Evolutionary conservation across 306 rosid genomes (phyloP), one percentile per base, ranked within the genome.

Genomic region (Potentilla sterilis): DNA sequence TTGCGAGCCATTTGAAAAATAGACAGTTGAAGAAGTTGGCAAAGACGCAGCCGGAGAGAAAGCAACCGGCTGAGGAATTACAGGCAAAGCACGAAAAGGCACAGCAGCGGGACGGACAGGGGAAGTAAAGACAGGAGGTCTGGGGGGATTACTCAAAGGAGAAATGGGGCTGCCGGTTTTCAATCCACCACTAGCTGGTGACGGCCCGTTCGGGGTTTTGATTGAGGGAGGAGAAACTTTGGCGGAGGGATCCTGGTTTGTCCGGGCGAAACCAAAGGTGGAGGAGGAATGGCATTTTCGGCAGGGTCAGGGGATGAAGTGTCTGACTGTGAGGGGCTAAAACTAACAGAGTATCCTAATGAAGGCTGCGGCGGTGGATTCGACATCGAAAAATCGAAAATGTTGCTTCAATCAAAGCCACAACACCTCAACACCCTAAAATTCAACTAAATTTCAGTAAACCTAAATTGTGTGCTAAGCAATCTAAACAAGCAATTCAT

Each of bases 21-120:
- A 83, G 1, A 90, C 84, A 14, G 91, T 84, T 1, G 96, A 85
- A 38, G 96, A 87, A 4, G 91, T 78, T 13, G 96, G 93, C 75
- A 95, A 79, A 72, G 96, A 85, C 55, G 91, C 75, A 1, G 73
- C 86, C 0, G 92, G 76, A 71, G 97, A 82, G 81, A 90, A 89
- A 66, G 97, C 93, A 73, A 86, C 77, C 5, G 97, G 97, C 90
- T 95, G 99, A 80, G 99, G 99, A 71, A 93, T 86, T n/a, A 86
- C 87, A 4, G 99, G 99, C 0, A 92, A 92, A 6, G 97, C 87
- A 21, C 97, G 97, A 76, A 92, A 95, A 48, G 99, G 99, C 59
- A 89, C 90, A 7, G 97, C 97, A 12, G 99, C 96, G 0, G 99
- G 99, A 46, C 97, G 87, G n/a, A 95, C 97, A 16, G 99, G 99